Base-by-base conservation (phyloP, 164 flowering plant species). In the Nymphaea thermarum region DNA sequence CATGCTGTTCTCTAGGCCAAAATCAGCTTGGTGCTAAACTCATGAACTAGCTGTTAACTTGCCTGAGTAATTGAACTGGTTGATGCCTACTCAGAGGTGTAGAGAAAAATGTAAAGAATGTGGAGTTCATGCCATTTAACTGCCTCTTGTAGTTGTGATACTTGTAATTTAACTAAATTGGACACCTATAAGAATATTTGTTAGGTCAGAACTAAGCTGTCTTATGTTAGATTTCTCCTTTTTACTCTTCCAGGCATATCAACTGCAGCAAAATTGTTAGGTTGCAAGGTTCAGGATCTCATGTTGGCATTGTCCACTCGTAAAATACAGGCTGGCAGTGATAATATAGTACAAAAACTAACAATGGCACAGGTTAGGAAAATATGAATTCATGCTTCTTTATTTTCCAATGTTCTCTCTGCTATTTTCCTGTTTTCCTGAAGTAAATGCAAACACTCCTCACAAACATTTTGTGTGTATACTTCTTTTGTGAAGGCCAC, bases 281-380 rank as follows among this genome's bases (percentile, higher is more conserved):
- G 95, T 64, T 95, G 98, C 77, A 76, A 77, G 60, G 71, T 70
- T 25, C 64, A 83, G 69, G 90, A 86, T 69, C 79, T 94, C 67
- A 82, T 75, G 71, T 64, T 75, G 70, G 78, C 80, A 64, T 77
- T 94, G 74, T 87, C 91, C 51, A 81, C 86, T 68, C 87, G 68
- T 42, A 84, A 74, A 72, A 82, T 83, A 43, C 81, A 65, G 80
- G 88, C 84, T 71, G 96, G 91, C 43, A 85, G 78, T 74, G 89
- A 84, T 67, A 72, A 67, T 66, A 81, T 84, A 74, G 79, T 85
- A 36, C 83, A 83, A 74, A 83, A 67, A 71, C 77, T 88, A 71
- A 91, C 93, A 2, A 63, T 85, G 71, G 82, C 75, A 70, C 94
- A 95, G 98, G 99, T 95, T 44, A 60, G 70, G 64, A 71, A 43